Evolutionary conservation across 2,329 filamentous ascomycete species (phyloP).

Genomic region (Aspergillus ibericus): DNA sequence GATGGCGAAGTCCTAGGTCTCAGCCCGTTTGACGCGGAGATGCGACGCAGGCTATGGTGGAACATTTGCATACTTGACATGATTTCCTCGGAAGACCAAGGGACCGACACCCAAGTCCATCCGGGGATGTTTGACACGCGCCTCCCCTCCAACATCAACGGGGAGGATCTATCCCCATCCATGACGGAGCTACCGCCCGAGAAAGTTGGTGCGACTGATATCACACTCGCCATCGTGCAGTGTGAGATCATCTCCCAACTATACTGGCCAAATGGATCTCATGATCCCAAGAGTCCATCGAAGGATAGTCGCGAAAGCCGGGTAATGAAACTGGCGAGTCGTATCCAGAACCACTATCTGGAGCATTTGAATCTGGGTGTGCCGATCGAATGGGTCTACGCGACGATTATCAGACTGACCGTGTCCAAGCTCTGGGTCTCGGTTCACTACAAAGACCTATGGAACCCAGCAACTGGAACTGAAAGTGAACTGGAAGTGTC

Average conservation of each 20-base stretch:
- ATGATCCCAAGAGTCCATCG: neutral
- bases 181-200: conserved; percentile 12
- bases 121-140: conserved; percentile 24
- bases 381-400: conserved; percentile 61
- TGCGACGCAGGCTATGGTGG: conserved; percentile 33
- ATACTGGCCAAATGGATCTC: conserved; percentile 9
- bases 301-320: conserved; percentile 17
- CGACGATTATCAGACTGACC: conserved; percentile 63
- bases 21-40: conserved; percentile 23
- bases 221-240: conserved; percentile 24
- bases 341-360: conserved; percentile 24
- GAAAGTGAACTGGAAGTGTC: neutral
- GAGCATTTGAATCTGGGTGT: conserved; percentile 39
- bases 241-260: conserved; percentile 18
- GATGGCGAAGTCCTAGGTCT: conserved; percentile 7
- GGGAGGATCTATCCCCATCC: conserved; percentile 19
- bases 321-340: conserved; percentile 29
- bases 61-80: conserved; percentile 30
- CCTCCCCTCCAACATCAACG: conserved; percentile 27
- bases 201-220: conserved; percentile 23
- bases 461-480: too few relatives aligned
- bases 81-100: conserved; percentile 29
- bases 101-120: conserved; percentile 25
- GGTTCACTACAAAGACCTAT: conserved; percentile 13
- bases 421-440: conserved; percentile 67